Conservation (phyloP, 371 early-diverging fungal species). For the Batrachochytrium dendrobatidis region DNA sequence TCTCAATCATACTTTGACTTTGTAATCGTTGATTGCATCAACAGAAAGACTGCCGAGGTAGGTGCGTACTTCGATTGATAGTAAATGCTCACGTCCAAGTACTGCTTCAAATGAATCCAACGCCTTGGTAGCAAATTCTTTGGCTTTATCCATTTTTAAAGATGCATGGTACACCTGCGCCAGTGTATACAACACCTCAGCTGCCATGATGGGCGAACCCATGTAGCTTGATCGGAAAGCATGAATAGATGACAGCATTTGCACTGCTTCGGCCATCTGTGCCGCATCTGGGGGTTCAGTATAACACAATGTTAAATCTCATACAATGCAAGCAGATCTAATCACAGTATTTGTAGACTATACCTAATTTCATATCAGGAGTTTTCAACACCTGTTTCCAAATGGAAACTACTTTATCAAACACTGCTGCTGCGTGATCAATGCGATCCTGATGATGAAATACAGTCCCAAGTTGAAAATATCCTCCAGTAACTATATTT, state of each 20-base stretch:
- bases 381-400: slow-evolving; percentile 23
- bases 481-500: slow-evolving; percentile 34
- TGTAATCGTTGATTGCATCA: slow-evolving; percentile 5
- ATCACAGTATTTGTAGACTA: neutral
- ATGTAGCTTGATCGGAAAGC: slow-evolving; percentile 16
- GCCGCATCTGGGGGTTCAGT: slow-evolving; percentile 28
- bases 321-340: neutral
- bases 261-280: slow-evolving; percentile 38
- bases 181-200: slow-evolving; percentile 22
- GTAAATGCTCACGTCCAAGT: slow-evolving; percentile 32
- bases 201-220: slow-evolving; percentile 12
- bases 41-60: slow-evolving; percentile 23
- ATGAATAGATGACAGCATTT: slow-evolving; percentile 31
- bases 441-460: slow-evolving; percentile 25
- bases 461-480: slow-evolving; percentile 37
- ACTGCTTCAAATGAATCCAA: slow-evolving; percentile 28
- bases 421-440: slow-evolving; percentile 28
- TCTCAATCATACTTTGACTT: neutral
- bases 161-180: slow-evolving; percentile 20
- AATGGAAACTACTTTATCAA: slow-evolving; percentile 35
- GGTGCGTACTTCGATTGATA: slow-evolving; percentile 29
- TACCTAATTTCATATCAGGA: slow-evolving; percentile 11
- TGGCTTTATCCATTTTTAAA: slow-evolving; percentile 22
- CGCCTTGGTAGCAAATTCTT: slow-evolving; percentile 26
- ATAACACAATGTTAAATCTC: neutral